A percentile compares a stretch with the other conserved stretches of the same genome.
These are phyloP conservation scores for Chalciporus sphaerocephalus DNA, from an alignment of 768 basidiomycete genomes.

Conservation along the genomic window DNA sequence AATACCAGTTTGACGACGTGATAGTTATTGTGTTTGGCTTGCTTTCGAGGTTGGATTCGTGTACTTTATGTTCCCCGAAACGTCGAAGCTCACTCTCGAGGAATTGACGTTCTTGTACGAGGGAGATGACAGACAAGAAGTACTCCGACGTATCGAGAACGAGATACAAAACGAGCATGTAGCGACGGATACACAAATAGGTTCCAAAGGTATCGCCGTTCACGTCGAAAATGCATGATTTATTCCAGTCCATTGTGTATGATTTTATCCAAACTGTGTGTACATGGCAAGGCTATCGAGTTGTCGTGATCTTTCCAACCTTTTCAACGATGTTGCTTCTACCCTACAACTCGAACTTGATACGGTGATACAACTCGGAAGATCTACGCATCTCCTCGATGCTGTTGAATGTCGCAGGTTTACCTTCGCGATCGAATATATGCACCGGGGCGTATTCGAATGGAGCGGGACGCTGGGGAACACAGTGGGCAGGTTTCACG, in stretches of 20 bases:
- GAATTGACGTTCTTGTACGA: conserved; percentile 17
- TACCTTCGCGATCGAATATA: conserved; percentile 35
- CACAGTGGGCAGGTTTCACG: conserved; percentile 39
- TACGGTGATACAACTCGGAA: conserved; percentile 39
- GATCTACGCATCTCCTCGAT: conserved; percentile 38
- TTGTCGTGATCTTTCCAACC: background rate
- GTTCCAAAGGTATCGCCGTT: background rate
- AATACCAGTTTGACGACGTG: background rate
- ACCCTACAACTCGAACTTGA: conserved; percentile 29
- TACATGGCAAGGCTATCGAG: background rate
- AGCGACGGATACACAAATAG: background rate
- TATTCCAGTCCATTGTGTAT: background rate
- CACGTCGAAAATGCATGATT: background rate
- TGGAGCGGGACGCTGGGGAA: conserved; percentile 34
- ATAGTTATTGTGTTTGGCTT: conserved; percentile 15
- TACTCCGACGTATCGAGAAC: background rate
- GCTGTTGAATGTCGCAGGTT: conserved; percentile 23
- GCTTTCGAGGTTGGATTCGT: conserved; percentile 13
- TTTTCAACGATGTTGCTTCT: background rate
- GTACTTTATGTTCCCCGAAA: conserved; percentile 20
- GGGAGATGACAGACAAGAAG: background rate
- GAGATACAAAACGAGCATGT: background rate
- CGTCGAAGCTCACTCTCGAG: conserved; percentile 17
- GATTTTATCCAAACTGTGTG: no score
- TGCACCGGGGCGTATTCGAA: conserved; percentile 37